Evolutionary conservation across 2,329 filamentous ascomycete species (phyloP).

Genomic region (Hypomyces perniciosus): DNA sequence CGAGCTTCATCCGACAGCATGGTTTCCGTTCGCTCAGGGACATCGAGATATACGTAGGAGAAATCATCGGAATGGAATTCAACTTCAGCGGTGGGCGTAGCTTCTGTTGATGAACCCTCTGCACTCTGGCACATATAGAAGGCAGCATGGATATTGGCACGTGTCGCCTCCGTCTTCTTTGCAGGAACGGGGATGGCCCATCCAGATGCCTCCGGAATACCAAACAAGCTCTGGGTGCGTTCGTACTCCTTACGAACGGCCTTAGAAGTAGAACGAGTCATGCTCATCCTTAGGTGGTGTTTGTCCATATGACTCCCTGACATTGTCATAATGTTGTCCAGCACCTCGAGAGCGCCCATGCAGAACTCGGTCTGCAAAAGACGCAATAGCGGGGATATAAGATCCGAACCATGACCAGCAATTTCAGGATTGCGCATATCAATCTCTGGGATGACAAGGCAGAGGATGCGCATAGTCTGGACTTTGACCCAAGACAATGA

Average conservation of each 20-base stretch:
- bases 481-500: constrained; percentile 83
- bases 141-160: constrained; percentile 88
- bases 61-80: constrained; percentile 92
- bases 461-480: constrained; percentile 86
- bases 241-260: constrained; percentile 91
- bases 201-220: constrained; percentile 89
- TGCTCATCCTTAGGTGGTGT: constrained; percentile 95
- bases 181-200: constrained; percentile 96
- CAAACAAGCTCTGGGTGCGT: constrained; percentile 87
- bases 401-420: constrained; percentile 82
- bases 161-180: constrained; percentile 77
- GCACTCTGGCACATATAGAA: constrained; percentile 86
- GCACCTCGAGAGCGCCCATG: constrained; percentile 81
- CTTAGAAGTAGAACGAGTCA: constrained; percentile 82
- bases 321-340: constrained; percentile 94
- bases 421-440: constrained; percentile 92
- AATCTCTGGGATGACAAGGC: constrained; percentile 77
- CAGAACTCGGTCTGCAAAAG: constrained; percentile 90
- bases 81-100: constrained; percentile 72
- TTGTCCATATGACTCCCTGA: constrained; percentile 88
- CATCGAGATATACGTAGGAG: constrained; percentile 70
- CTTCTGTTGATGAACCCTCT: constrained; percentile 51
- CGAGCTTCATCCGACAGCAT: constrained; percentile 85
- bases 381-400: constrained; percentile 86
- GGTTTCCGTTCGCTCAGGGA: constrained; percentile 70